phyloP scores from a whole-genome alignment of 2,329 filamentous ascomycete species.

The Colletotrichum siamense region DNA sequence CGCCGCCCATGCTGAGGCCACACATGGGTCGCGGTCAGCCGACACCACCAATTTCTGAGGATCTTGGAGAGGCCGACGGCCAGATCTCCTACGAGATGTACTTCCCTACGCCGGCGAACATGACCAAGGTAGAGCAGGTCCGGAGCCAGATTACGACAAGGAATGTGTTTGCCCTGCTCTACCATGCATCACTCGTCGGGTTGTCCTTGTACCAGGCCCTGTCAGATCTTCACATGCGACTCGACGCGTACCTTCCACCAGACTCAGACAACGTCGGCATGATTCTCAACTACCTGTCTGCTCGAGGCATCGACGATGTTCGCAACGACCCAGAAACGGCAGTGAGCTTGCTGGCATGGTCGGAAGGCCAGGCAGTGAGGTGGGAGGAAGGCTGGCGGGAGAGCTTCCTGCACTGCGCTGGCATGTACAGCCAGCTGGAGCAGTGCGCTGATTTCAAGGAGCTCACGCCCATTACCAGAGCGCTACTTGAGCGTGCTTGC shows the following conservation, averaged over 20 bases:
- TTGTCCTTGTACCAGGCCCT: constrained; percentile 68
- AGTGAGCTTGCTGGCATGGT: constrained; percentile 68
- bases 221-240: constrained; percentile 64
- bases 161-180: constrained; percentile 72
- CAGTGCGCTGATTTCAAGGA: constrained; percentile 59
- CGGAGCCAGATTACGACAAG: constrained; percentile 70
- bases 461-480: constrained; percentile 66
- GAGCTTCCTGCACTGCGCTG: constrained; percentile 69
- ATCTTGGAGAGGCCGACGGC: constrained; percentile 52
- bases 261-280: constrained; percentile 62
- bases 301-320: constrained; percentile 67
- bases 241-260: constrained; percentile 63
- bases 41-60: constrained; percentile 51
- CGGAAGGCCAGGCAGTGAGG: constrained; percentile 64
- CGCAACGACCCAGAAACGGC: constrained; percentile 65
- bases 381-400: constrained; percentile 74
- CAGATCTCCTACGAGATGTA: constrained; percentile 68
- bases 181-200: constrained; percentile 69
- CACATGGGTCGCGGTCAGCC: constrained; percentile 38
- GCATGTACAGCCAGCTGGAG: constrained; percentile 64
- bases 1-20: constrained; percentile 43
- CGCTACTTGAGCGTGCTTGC: constrained; percentile 65
- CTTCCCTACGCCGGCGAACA: constrained; percentile 61
- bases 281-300: constrained; percentile 65
- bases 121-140: constrained; percentile 52